A percentile compares a stretch with the other conserved stretches of the same genome.
phyloP scores from a whole-genome alignment of 2,329 filamentous ascomycete genomes.

The Phaeophleospora eucalypticola region DNA sequence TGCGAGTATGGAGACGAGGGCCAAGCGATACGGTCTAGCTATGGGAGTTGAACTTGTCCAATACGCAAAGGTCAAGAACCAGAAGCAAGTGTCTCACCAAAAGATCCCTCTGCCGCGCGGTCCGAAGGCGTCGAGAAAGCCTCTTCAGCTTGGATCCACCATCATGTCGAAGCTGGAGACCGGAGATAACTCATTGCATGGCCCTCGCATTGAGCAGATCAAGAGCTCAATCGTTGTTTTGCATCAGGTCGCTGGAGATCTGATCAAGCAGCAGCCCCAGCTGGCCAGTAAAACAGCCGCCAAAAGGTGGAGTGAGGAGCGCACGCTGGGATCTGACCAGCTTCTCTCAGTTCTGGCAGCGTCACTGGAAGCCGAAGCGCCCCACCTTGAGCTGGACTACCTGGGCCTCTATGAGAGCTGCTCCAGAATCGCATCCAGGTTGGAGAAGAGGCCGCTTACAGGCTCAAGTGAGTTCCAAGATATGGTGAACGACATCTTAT shows the following conservation, averaged over 20 bases:
- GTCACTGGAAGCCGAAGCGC: background rate
- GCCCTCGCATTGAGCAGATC: background rate
- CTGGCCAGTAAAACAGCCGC: background rate
- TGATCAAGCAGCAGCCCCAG: background rate
- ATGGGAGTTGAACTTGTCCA: too few relatives aligned
- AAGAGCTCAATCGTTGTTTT: background rate
- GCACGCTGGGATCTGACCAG: background rate
- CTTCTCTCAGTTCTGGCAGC: background rate
- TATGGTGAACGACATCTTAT: too few relatives aligned
- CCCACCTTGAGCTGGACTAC: background rate
- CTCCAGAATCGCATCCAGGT: background rate
- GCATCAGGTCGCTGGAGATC: background rate
- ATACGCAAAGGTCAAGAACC: too few relatives aligned
- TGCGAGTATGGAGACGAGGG: too few relatives aligned
- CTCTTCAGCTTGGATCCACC: background rate
- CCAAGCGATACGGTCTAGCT: too few relatives aligned
- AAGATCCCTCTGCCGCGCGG: too few relatives aligned
- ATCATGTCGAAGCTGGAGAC: background rate
- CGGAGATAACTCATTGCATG: background rate
- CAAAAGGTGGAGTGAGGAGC: background rate
- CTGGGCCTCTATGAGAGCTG: background rate
- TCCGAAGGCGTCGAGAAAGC: too few relatives aligned
- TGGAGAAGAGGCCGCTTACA: too few relatives aligned
- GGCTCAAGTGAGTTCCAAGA: too few relatives aligned
- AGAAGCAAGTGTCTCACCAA: too few relatives aligned